Evolutionary conservation across 2,329 filamentous ascomycete species (phyloP).

Genomic region (Coniochaeta prunicola): DNA sequence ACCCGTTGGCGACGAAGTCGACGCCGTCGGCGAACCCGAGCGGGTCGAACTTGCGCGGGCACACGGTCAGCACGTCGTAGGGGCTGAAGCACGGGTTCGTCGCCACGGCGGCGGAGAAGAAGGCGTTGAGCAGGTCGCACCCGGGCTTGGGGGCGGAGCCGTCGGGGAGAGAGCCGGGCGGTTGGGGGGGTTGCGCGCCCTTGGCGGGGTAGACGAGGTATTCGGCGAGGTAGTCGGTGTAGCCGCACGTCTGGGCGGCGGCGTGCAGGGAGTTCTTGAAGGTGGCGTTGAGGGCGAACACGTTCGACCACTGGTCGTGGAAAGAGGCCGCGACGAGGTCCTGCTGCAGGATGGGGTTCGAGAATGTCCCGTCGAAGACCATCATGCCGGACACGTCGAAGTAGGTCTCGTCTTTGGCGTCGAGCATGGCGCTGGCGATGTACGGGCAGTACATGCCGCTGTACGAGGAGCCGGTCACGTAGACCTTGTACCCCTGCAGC

Average conservation of each 20-base stretch:
- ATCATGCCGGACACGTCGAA: conserved; percentile 60
- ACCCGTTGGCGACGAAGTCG: conserved; percentile 53
- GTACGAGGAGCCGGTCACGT: conserved; percentile 63
- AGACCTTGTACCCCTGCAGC: conserved; percentile 57
- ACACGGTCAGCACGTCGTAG: conserved; percentile 59
- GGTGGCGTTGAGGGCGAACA: conserved; percentile 54
- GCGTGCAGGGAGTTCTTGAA: neutral
- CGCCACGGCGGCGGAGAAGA: conserved; percentile 41
- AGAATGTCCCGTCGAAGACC: conserved; percentile 58
- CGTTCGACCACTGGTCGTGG: conserved; percentile 46
- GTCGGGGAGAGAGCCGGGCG: conserved; percentile 32
- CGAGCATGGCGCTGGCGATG: conserved; percentile 63
- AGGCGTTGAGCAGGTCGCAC: conserved; percentile 44
- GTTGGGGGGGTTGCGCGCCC: conserved; percentile 42
- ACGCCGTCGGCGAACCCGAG: conserved; percentile 59
- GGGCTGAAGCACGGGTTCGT: conserved; percentile 73
- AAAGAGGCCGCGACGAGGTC: conserved; percentile 44
- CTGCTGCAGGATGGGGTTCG: conserved; percentile 31
- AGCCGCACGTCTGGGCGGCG: conserved; percentile 41
- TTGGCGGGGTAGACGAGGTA: conserved; percentile 60
- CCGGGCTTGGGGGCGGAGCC: conserved; percentile 19
- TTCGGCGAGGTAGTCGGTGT: conserved; percentile 46
- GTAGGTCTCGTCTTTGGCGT: conserved; percentile 54
- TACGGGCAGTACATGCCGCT: conserved; percentile 57
- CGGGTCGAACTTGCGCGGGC: conserved; percentile 60